Evolutionary conservation across 352 stramenopile genomes (phyloP).

Genomic region (Aphanomyces cochlioides): DNA sequence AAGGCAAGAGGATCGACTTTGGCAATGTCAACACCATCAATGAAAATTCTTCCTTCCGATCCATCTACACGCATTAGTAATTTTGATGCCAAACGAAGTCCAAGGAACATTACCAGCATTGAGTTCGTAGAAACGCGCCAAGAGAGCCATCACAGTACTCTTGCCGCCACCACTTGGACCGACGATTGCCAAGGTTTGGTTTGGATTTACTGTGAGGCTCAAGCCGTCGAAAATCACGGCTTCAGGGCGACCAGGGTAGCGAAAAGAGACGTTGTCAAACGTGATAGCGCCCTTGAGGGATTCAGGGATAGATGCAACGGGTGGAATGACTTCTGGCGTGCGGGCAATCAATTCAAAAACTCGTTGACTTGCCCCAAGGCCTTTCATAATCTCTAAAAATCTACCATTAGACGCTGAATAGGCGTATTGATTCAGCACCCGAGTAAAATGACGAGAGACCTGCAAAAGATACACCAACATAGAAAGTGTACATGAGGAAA

Average conservation of each 20-base stretch:
- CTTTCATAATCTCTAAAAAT: conserved; percentile 72
- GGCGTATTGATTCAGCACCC: conserved; percentile 34
- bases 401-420: no score
- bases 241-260: conserved; percentile 21
- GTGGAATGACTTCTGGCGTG: conserved; percentile 48
- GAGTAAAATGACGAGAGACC: conserved; percentile 90
- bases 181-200: conserved; percentile 33
- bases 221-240: conserved; percentile 28
- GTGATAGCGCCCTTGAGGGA: conserved; percentile 53
- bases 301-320: conserved; percentile 34
- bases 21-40: conserved; percentile 60
- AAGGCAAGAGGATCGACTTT: conserved; percentile 50
- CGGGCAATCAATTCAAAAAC: conserved; percentile 91
- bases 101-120: conserved; percentile 46
- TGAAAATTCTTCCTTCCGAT: conserved; percentile 48
- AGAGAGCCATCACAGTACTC: conserved; percentile 74
- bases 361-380: conserved; percentile 80
- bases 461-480: conserved; percentile 86
- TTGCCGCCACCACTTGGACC: conserved; percentile 56
- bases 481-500: conserved; percentile 92
- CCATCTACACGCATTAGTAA: conserved; percentile 26
- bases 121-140: conserved; percentile 91
- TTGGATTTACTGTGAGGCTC: conserved; percentile 25
- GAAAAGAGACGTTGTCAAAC: conserved; percentile 45
- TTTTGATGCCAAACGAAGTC: background rate